These are phyloP conservation scores for Termitomyces sp. DNA, from an alignment of 768 basidiomycete genomes.

Conservation along the genomic window DNA sequence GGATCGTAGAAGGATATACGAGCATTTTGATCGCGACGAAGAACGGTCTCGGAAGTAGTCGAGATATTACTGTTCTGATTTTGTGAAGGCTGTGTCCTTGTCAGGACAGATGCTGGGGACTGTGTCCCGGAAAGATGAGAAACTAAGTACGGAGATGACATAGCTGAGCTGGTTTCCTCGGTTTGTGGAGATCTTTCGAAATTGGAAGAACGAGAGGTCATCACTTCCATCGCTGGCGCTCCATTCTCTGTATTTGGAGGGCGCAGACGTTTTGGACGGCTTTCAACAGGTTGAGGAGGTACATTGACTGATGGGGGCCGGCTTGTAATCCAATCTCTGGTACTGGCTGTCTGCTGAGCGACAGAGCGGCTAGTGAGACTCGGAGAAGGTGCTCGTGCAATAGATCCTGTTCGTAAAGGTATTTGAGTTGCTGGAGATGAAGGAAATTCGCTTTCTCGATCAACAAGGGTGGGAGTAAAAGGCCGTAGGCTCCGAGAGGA, in stretches of 20 bases:
- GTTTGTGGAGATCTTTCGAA: not conserved
- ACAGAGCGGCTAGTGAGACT: slow-evolving; percentile 20
- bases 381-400: slow-evolving; percentile 39
- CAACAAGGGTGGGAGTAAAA: slow-evolving; percentile 22
- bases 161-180: not conserved
- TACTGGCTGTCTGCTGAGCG: slow-evolving; percentile 9
- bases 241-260: slow-evolving; percentile 42
- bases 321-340: slow-evolving; percentile 12
- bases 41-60: slow-evolving; percentile 25
- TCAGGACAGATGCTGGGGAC: slow-evolving; percentile 22
- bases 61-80: not conserved
- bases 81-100: slow-evolving; percentile 20
- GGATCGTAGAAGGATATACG: slow-evolving; percentile 83
- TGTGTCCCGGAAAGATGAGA: slow-evolving; percentile 16
- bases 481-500: slow-evolving; percentile 15
- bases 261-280: slow-evolving; percentile 29
- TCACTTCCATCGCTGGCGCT: slow-evolving; percentile 19
- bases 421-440: slow-evolving; percentile 15
- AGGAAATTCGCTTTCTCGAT: slow-evolving; percentile 19
- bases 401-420: slow-evolving; percentile 20
- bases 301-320: slow-evolving; percentile 31
- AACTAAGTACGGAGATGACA: slow-evolving; percentile 14
- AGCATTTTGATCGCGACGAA: slow-evolving; percentile 59
- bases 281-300: slow-evolving; percentile 22
- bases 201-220: slow-evolving; percentile 2